Evolutionary conservation across 1,284 basidiomycete species (phyloP).

Genomic region (Moniliella sp.): DNA sequence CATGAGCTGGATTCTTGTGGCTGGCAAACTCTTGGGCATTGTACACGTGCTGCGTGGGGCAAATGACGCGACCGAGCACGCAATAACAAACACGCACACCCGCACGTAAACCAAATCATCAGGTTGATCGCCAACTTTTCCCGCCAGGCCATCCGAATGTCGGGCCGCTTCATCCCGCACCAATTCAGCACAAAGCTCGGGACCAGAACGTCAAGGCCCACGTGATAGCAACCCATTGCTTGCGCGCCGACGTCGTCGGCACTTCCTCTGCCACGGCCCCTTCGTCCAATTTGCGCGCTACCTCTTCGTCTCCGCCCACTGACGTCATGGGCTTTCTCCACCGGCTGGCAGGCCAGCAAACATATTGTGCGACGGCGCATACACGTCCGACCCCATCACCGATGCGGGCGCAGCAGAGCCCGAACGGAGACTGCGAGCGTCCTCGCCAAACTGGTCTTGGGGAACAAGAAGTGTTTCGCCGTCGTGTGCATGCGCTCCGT

Average conservation of each 20-base stretch:
- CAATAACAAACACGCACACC: constrained; percentile 70
- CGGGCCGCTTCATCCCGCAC: constrained; percentile 74
- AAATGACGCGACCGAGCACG: constrained; percentile 71
- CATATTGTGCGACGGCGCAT: constrained; percentile 82
- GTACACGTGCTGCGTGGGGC: constrained; percentile 80
- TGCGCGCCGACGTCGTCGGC: constrained; percentile 54
- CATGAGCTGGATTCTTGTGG: constrained; percentile 54
- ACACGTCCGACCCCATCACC: constrained; percentile 35
- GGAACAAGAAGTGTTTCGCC: too few relatives aligned
- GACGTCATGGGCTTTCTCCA: too few relatives aligned
- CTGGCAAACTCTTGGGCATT: constrained; percentile 51
- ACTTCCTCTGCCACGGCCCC: constrained; percentile 62
- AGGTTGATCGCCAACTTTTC: constrained; percentile 81
- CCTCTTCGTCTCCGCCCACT: too few relatives aligned
- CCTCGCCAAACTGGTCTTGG: constrained; percentile 9
- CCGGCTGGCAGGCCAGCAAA: constrained; percentile 55
- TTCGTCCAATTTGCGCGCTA: too few relatives aligned
- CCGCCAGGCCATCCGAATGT: constrained; percentile 85
- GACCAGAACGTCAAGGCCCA: constrained; percentile 82
- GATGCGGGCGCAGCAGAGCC: constrained; percentile 11
- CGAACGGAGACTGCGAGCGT: constrained; percentile 16
- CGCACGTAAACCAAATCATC: constrained; percentile 84
- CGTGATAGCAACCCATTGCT: constrained; percentile 67
- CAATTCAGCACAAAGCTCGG: too few relatives aligned
- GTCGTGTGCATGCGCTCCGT: constrained; percentile 5